Conservation (phyloP, 78 protist genomes). For the Dictyostelium capitatum region DNA sequence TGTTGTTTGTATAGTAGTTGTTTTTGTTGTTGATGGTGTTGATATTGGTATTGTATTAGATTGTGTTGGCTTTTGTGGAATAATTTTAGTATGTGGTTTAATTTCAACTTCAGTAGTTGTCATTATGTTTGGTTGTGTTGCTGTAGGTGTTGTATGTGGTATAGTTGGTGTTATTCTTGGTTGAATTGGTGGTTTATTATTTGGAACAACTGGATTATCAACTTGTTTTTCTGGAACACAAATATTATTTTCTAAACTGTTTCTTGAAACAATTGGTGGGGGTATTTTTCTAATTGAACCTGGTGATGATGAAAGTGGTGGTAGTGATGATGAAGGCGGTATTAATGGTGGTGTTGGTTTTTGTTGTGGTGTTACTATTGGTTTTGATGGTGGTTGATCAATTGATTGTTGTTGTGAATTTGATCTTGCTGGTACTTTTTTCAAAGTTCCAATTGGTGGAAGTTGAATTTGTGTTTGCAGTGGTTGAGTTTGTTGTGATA, state of each 20-base stretch:
- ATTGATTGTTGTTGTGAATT: constrained; percentile 31
- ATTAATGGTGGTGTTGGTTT: background rate
- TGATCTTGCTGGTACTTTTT: background rate
- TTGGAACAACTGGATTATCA: background rate
- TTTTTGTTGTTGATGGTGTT: background rate
- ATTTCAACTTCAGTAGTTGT: background rate
- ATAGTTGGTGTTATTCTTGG: background rate
- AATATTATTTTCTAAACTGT: background rate
- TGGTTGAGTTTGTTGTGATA: background rate
- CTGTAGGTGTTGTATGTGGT: background rate
- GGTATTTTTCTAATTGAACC: background rate
- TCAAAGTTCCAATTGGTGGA: background rate
- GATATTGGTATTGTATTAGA: background rate
- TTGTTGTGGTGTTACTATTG: background rate
- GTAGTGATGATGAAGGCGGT: background rate
- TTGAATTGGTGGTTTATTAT: background rate
- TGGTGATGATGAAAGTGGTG: background rate
- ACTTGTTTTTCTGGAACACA: background rate
- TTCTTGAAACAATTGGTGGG: background rate
- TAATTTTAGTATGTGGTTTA: no score
- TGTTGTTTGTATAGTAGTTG: no score
- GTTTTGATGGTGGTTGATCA: background rate
- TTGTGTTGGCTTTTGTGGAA: no score
- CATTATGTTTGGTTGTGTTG: background rate
- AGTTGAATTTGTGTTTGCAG: background rate